Evolutionary conservation across 148 eudicot genomes (phyloP), one percentile per base, ranked within the genome.

Genomic region (Polygonum aviculare): DNA sequence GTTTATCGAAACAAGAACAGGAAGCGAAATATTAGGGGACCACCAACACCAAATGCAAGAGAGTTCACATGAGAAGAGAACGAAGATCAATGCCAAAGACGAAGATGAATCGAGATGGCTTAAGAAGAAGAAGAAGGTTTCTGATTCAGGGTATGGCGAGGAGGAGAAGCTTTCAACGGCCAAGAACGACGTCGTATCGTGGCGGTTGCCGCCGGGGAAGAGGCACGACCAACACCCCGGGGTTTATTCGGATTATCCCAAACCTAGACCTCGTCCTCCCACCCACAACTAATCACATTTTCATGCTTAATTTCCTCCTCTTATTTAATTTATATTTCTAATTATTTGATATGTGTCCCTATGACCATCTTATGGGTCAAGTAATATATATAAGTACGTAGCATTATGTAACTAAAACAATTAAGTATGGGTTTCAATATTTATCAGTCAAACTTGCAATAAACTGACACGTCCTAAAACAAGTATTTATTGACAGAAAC

Each of bases 201-300:
- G 67, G 67, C 67, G 11, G 31, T 15, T 60, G 15, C 67, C 67
- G 15, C 67, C 67, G 36, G 67, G 5, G 36, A 26, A 60, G 2
- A 60, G 12, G 15, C 67, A 22, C 15, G 36, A 31, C 15, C 69
- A 52, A 73, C 63, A 80, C 65, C 79, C 79, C 18, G 83, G 69
- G 0, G 57, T 77, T 12, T 77, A 73, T 74, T 78, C 83, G 5
- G 83, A 81, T 78, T 81, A 81, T 19, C 76, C 83, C 26, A 78
- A 81, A 72, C 83, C 83, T 1, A 78, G 76, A 59, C 75, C 81
- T 21, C 78, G 78, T 59, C 78, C 83, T n/a, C 83, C 83, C 18
- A 74, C 81, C 7, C 83, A 81, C 50, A 81, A 81, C 63, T 81
- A 77, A 77, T 69, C 19, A 69, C 33, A 57, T 21, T 21, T 57